Percentiles rank a stretch among this genome's conserved stretches.
Evolutionary conservation across 768 basidiomycete genomes (phyloP).

Genomic region (Pleurotus tuoliensis): DNA sequence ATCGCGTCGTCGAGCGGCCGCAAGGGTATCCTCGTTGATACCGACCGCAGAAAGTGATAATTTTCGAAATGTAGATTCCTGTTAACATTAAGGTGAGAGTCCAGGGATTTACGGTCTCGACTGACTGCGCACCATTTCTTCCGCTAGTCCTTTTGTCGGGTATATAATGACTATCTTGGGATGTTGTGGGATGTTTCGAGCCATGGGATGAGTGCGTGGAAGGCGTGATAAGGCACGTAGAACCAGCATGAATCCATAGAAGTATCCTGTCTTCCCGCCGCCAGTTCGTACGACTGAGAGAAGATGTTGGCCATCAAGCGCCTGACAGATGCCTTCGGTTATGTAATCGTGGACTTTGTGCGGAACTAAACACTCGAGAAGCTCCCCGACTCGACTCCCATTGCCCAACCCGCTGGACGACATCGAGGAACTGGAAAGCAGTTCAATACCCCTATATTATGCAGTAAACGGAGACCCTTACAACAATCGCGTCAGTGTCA

Average conservation of each 20-base stretch:
- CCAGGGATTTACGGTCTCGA: too few species aligned
- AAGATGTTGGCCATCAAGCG: constrained; percentile 9
- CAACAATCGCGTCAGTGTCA: background rate
- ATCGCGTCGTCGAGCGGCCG: background rate
- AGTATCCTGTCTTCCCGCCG: constrained; percentile 2
- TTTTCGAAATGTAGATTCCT: background rate
- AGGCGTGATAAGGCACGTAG: background rate
- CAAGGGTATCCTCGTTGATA: constrained; percentile 18
- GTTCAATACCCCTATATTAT: too few species aligned
- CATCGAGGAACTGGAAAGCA: too few species aligned
- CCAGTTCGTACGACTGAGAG: constrained; percentile 4
- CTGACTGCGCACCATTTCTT: constrained; percentile 18
- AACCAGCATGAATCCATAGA: background rate
- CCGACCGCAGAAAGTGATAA: constrained; percentile 17
- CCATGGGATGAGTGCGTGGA: background rate
- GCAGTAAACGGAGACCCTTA: background rate
- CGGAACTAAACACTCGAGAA: background rate
- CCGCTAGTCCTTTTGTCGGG: constrained; percentile 20
- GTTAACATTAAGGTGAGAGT: background rate
- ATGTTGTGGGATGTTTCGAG: constrained; percentile 11
- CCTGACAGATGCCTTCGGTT: constrained; percentile 12
- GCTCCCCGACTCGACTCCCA: background rate
- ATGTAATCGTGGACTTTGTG: constrained; percentile 15
- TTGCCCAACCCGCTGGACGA: too few species aligned
- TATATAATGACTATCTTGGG: constrained; percentile 16